Percentiles rank a stretch among this genome's conserved stretches.
Conservation (phyloP, 371 early-diverging fungal genomes). For the Entomophthora muscae region DNA sequence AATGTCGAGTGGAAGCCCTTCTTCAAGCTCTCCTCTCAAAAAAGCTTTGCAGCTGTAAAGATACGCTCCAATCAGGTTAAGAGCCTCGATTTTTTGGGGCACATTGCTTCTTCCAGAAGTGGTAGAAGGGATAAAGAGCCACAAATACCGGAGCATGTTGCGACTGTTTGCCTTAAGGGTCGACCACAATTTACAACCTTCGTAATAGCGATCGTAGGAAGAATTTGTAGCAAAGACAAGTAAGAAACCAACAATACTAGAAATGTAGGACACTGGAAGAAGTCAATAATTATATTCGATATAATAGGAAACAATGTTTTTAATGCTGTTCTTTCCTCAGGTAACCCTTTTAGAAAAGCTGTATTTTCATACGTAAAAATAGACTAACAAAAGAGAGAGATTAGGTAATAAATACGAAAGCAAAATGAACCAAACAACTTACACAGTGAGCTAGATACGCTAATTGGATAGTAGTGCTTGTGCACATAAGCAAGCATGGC, state of each 20-base stretch:
- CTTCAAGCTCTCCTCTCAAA: conserved; percentile 32
- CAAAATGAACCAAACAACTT: conserved; percentile 1
- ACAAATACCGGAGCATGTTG: conserved; percentile 41
- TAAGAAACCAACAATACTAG: conserved; percentile 35
- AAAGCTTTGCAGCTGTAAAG: conserved; percentile 49
- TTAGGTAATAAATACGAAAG: not conserved
- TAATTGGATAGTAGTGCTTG: not conserved
- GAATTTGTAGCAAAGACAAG: conserved; percentile 65
- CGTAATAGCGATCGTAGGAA: conserved; percentile 58
- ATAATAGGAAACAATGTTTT: not conserved
- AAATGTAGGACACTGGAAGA: not conserved
- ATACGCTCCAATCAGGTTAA: conserved; percentile 53
- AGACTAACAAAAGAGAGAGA: not conserved
- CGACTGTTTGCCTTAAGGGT: conserved; percentile 30
- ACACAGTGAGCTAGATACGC: conserved; percentile 9
- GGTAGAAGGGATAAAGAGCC: conserved; percentile 34
- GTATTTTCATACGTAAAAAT: not conserved
- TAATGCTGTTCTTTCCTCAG: too few species aligned
- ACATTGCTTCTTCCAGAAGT: conserved; percentile 12
- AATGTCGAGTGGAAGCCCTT: not conserved
- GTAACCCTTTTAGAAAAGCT: not conserved
- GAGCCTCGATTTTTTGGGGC: conserved; percentile 17
- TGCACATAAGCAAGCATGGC: not conserved
- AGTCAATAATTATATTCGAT: not conserved
- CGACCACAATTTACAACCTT: conserved; percentile 48